Conservation (phyloP, 768 basidiomycete genomes). For the Agaricus blazei region DNA sequence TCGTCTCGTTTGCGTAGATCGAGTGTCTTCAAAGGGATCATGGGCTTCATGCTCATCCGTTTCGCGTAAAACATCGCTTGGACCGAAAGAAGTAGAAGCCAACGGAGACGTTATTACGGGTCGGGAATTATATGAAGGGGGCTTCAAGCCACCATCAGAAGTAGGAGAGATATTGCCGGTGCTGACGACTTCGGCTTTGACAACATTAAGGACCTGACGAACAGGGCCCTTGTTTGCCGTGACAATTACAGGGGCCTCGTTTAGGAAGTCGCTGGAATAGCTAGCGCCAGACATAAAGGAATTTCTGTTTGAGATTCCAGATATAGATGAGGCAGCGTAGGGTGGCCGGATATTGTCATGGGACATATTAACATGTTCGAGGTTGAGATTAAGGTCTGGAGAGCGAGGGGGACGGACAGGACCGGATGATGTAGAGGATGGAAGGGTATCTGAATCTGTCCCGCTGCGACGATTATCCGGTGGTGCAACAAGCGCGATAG, state of each 20-base stretch:
- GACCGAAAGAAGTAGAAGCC: constrained; percentile 67
- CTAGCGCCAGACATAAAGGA: constrained; percentile 76
- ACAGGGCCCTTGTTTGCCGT: constrained; percentile 61
- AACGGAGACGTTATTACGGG: constrained; percentile 55
- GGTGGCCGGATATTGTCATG: constrained; percentile 40
- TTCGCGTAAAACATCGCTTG: constrained; percentile 57
- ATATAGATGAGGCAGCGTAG: constrained; percentile 43
- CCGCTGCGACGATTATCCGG: constrained; percentile 33
- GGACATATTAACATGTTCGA: constrained; percentile 60
- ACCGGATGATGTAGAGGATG: constrained; percentile 33
- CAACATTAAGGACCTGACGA: constrained; percentile 70
- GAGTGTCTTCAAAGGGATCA: constrained; percentile 66
- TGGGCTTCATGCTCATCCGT: constrained; percentile 43
- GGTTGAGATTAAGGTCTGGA: constrained; percentile 56
- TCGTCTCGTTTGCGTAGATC: constrained; percentile 36
- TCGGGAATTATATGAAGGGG: constrained; percentile 37
- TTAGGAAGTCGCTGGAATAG: constrained; percentile 73
- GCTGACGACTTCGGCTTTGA: constrained; percentile 75
- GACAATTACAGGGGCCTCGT: constrained; percentile 79
- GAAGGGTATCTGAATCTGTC: constrained; percentile 21
- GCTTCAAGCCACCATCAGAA: constrained; percentile 35
- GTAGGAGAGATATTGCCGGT: constrained; percentile 38
- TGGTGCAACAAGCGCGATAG: constrained; percentile 74
- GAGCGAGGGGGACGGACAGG: constrained; percentile 55
- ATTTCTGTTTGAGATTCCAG: constrained; percentile 40